Evolutionary conservation across 306 rosid genomes (phyloP), one percentile per base, ranked within the genome.

Genomic region (Psophocarpus tetragonolobus): DNA sequence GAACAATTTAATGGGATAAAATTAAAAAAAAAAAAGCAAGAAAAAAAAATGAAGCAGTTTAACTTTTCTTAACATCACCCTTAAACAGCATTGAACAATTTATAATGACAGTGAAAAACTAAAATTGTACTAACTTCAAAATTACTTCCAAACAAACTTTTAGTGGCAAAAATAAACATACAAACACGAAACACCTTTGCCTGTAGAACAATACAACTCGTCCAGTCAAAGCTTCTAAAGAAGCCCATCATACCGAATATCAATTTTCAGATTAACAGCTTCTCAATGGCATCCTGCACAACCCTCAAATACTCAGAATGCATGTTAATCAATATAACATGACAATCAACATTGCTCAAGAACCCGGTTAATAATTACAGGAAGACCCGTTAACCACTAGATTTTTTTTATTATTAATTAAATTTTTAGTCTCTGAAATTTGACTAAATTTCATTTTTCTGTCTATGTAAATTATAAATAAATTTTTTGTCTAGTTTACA

Each of bases 281-380:
- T 95, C 87, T 95, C 98, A 63, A 90, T 95, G 12, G 98, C 97
- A 79, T 95, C 97, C 98, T 92, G 87, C 81, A 85, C 63, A 50
- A 70, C 66, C 45, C 29, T 17, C 39, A 84, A 50, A 2, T 53
- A 29, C 33, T 73, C 56, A 71, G 27, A 78, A 85, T 50, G 24
- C 8, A 65, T 73, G 4, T 53, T 61, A 60, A 35, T 56, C 61
- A 23, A 63, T n/a, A 13, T 1, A 61, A 58, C 65, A 13, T 5
- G 20, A 27, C 13, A 26, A 27, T 7, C 0, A 26, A 1, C n/a
- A n/a, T 54, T 23, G 15, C 51, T 24, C 4, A 3, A 54, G 6
- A 18, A 27, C 27, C 14, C 2, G 1, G 14, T 20, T 23, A 23
- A 56, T 47, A n/a, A n/a, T 47, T 47, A 47, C 5, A 47, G 21